Percentiles rank a stretch among this genome's conserved stretches.
Evolutionary conservation across 192 early-diverging fungal species (phyloP).

Genomic region (Dissophora ornata): DNA sequence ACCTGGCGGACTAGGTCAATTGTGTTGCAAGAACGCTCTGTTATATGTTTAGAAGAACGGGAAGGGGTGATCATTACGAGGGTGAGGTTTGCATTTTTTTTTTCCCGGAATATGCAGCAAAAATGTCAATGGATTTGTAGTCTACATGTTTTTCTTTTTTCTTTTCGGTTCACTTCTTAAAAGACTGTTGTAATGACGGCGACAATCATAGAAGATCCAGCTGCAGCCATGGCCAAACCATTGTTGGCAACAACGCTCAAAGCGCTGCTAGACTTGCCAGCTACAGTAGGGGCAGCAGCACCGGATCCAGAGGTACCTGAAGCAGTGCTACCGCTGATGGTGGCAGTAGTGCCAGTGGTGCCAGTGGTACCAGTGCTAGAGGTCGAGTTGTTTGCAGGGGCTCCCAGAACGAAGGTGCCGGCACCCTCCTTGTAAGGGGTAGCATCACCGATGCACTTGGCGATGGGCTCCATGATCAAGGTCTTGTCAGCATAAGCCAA

Average conservation of each 20-base stretch:
- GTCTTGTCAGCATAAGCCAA: slow-evolving; percentile 31
- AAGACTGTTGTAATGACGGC: slow-evolving; percentile 2
- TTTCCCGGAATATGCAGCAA: too few species aligned
- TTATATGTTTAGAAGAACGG: too few species aligned
- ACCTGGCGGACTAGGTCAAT: too few species aligned
- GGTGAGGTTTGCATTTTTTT: too few species aligned
- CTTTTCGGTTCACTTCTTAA: background rate
- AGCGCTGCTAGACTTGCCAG: background rate
- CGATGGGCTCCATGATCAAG: slow-evolving; percentile 51
- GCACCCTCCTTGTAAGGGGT: slow-evolving; percentile 53
- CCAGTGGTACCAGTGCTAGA: background rate
- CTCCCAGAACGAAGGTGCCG: slow-evolving; percentile 7
- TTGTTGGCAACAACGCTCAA: background rate
- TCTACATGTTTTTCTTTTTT: background rate
- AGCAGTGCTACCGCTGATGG: too few species aligned
- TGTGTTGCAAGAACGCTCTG: too few species aligned
- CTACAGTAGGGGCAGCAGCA: background rate
- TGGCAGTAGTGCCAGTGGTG: background rate
- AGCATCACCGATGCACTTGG: slow-evolving; percentile 51
- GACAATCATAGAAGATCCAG: background rate
- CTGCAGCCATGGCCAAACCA: background rate
- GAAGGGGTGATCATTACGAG: too few species aligned
- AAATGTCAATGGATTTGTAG: too few species aligned
- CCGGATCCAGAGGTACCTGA: background rate
- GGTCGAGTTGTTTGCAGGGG: slow-evolving; percentile 3